Evolutionary conservation across 805 yeast species (phyloP).

Genomic region (Candida oleophila): DNA sequence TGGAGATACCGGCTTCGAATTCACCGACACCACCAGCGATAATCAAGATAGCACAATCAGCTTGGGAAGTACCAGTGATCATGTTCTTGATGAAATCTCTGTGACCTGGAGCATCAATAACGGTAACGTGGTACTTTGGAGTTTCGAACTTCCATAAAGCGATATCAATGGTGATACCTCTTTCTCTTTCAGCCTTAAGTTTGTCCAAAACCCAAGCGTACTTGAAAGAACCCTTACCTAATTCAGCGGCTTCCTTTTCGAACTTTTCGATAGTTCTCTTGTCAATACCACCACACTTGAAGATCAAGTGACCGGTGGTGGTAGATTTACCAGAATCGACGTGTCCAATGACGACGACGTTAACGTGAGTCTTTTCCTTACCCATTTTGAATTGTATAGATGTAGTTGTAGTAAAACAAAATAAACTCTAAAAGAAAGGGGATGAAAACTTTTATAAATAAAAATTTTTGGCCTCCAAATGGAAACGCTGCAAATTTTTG

Average conservation of each 20-base stretch:
- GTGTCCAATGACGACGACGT: conserved; percentile 99
- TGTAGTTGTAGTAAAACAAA: conserved; percentile 5
- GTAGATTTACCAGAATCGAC: conserved; percentile 78
- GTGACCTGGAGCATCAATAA: conserved; percentile 95
- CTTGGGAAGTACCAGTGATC: conserved; percentile 94
- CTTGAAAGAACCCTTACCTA: conserved; percentile 96
- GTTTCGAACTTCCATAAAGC: conserved; percentile 93
- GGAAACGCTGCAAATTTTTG: neutral
- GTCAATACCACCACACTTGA: conserved; percentile 97
- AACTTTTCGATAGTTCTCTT: conserved; percentile 97
- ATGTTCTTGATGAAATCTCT: conserved; percentile 95
- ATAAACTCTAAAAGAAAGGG: conserved; percentile 10
- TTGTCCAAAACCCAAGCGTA: conserved; percentile 98
- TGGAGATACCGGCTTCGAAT: conserved; percentile 93
- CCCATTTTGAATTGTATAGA: conserved; percentile 50
- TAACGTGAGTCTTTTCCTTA: conserved; percentile 96
- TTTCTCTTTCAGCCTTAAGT: conserved; percentile 93
- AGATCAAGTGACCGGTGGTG: conserved; percentile 87
- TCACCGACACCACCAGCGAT: conserved; percentile 93
- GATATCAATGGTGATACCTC: conserved; percentile 95
- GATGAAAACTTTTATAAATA: conserved; percentile 8
- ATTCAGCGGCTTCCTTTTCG: conserved; percentile 97
- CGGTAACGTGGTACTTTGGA: conserved; percentile 85
- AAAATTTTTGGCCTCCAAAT: neutral
- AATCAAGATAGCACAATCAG: conserved; percentile 87